Percentiles rank a stretch among this genome's conserved stretches.
phyloP scores from a whole-genome alignment of 2,329 filamentous ascomycete species.

The Anthostomella pinea region DNA sequence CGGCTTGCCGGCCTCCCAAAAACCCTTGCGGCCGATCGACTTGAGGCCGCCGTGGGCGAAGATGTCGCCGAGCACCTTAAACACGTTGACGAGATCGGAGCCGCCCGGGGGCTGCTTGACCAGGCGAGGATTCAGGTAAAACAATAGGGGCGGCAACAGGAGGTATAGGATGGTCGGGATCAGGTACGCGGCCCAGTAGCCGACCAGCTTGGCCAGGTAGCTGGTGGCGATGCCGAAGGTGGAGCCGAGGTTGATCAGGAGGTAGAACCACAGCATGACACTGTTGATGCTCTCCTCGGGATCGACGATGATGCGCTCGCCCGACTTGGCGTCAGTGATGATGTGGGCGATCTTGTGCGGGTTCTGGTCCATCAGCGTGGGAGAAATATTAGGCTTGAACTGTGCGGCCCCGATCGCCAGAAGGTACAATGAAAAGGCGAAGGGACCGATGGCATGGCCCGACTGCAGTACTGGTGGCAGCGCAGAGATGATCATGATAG shows the following conservation, averaged over 20 bases:
- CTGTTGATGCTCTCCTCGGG: constrained; percentile 61
- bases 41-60: constrained; percentile 30
- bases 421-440: constrained; percentile 58
- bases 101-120: constrained; percentile 58
- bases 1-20: constrained; percentile 56
- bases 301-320: constrained; percentile 64
- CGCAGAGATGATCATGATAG: constrained; percentile 33
- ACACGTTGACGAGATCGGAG: constrained; percentile 55
- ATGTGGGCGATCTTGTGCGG: constrained; percentile 53
- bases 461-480: constrained; percentile 39
- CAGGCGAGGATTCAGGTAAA: constrained; percentile 56
- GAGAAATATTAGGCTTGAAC: constrained; percentile 72
- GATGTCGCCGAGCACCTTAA: constrained; percentile 36
- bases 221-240: constrained; percentile 49
- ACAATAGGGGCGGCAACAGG: constrained; percentile 56
- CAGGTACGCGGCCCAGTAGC: constrained; percentile 47
- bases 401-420: constrained; percentile 58
- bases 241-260: constrained; percentile 52
- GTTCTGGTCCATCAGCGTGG: constrained; percentile 67
- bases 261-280: constrained; percentile 63
- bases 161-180: constrained; percentile 52
- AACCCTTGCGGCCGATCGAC: constrained; percentile 34
- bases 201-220: constrained; percentile 47
- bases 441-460: constrained; percentile 49
- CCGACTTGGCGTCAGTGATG: constrained; percentile 47